A percentile compares a stretch with the other conserved stretches of the same genome.
Conservation (phyloP, 768 basidiomycete genomes). For the Strobilomyces confusus region DNA sequence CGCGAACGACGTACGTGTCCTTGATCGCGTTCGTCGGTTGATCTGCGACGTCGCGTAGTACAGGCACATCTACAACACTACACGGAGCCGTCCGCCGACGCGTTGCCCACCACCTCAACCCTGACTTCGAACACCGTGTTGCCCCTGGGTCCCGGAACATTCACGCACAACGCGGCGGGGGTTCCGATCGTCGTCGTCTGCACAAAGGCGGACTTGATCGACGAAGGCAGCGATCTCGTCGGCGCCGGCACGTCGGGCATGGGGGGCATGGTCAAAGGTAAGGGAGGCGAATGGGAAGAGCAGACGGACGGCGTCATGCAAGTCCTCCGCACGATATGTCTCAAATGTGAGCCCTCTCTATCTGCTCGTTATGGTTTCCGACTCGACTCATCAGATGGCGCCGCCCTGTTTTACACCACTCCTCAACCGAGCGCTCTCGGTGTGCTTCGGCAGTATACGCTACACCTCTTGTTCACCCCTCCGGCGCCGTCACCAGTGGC, state of each 20-base stretch:
- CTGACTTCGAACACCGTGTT: conserved; percentile 62
- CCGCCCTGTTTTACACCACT: conserved; percentile 88
- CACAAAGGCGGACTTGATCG: conserved; percentile 91
- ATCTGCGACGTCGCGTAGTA: conserved; percentile 43
- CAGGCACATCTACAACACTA: conserved; percentile 90
- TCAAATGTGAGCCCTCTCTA: conserved; percentile 68
- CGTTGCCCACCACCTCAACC: conserved; percentile 57
- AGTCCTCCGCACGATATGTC: conserved; percentile 84
- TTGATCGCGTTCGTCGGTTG: neutral
- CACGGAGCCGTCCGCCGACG: conserved; percentile 69
- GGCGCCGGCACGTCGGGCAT: conserved; percentile 72
- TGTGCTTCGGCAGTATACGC: conserved; percentile 74
- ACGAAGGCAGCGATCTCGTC: conserved; percentile 69
- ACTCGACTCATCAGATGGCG: conserved; percentile 62
- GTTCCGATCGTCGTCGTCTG: conserved; percentile 87
- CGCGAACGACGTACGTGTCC: conserved; percentile 69
- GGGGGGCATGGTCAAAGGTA: conserved; percentile 89
- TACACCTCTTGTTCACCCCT: conserved; percentile 62
- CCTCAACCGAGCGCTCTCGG: conserved; percentile 71
- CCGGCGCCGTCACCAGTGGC: conserved; percentile 52
- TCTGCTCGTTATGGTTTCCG: neutral
- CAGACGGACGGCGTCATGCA: conserved; percentile 94
- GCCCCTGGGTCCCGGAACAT: conserved; percentile 79
- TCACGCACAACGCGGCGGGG: conserved; percentile 84
- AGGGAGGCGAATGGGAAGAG: conserved; percentile 93